Evolutionary conservation across 2,329 filamentous ascomycete species (phyloP).

Genomic region (Geosmithia putterillii): DNA sequence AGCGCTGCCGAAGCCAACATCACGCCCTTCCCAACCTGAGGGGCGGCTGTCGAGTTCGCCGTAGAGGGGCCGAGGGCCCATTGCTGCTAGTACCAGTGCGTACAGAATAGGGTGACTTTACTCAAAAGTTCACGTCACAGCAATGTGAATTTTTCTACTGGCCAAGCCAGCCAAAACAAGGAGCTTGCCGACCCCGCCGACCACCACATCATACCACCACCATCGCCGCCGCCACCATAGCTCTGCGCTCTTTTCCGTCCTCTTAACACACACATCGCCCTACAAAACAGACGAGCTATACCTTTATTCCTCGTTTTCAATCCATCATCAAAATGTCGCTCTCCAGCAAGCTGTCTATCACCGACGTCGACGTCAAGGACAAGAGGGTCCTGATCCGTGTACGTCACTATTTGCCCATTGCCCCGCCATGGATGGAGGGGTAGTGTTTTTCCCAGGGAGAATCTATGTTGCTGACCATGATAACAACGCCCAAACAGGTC

Average conservation of each 20-base stretch:
- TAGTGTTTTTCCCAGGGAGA: neutral
- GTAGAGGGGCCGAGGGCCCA: neutral
- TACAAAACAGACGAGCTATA: neutral
- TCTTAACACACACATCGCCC: neutral
- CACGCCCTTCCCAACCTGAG: neutral
- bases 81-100: neutral
- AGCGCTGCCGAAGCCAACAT: neutral
- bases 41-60: neutral
- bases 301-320: neutral
- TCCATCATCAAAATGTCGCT: slow-evolving; percentile 66
- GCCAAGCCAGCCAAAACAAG: neutral
- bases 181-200: neutral
- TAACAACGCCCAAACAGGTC: slow-evolving; percentile 45
- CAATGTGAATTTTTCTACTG: neutral
- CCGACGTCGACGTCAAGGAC: slow-evolving; percentile 91
- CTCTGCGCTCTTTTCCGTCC: neutral
- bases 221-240: neutral
- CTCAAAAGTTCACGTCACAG: neutral
- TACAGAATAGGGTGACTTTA: too few relatives aligned
- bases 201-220: neutral
- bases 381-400: slow-evolving; percentile 97
- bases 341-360: slow-evolving; percentile 94
- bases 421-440: slow-evolving; percentile 14
- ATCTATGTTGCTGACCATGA: neutral
- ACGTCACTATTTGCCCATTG: slow-evolving; percentile 4